Conservation (phyloP, 495 filamentous ascomycete species). For the Pyrenopolyporus hunteri region DNA sequence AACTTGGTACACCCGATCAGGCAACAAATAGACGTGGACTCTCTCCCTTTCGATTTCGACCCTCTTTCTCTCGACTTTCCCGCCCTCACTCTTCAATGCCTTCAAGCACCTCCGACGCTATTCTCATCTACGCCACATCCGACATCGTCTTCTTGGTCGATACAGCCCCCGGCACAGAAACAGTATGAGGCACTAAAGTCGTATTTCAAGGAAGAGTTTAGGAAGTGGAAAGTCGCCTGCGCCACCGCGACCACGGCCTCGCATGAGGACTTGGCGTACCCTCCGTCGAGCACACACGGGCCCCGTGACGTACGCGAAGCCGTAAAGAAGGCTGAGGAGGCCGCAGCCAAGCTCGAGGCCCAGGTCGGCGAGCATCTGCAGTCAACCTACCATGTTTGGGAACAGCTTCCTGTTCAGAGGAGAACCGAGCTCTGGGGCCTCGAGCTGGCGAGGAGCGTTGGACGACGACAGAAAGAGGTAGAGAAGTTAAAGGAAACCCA, state of each 20-base stretch:
- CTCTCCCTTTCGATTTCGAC: conserved; percentile 79
- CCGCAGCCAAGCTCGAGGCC: conserved; percentile 59
- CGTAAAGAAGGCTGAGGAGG: conserved; percentile 47
- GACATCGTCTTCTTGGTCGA: conserved; percentile 73
- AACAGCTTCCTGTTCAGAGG: conserved; percentile 58
- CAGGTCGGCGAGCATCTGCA: conserved; percentile 72
- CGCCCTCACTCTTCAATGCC: conserved; percentile 76
- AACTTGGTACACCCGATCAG: conserved; percentile 43
- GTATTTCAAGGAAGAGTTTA: conserved; percentile 68
- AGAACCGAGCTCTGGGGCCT: conserved; percentile 74
- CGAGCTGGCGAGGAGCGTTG: conserved; percentile 76
- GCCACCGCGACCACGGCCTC: conserved; percentile 50
- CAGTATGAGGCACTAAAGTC: conserved; percentile 73
- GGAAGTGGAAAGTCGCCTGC: conserved; percentile 61
- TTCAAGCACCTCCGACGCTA: conserved; percentile 77
- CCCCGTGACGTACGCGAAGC: conserved; percentile 53
- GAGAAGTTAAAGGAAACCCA: conserved; percentile 65
- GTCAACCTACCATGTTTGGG: conserved; percentile 75
- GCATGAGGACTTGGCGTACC: conserved; percentile 50
- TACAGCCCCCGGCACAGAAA: conserved; percentile 69
- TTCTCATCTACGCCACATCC: conserved; percentile 74
- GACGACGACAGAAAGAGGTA: conserved; percentile 69
- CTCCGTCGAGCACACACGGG: conserved; percentile 31
- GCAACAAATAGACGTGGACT: conserved; percentile 51
- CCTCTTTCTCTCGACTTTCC: conserved; percentile 81